Evolutionary conservation across 768 basidiomycete genomes (phyloP), one percentile per base, ranked within the genome.

Genomic region (Cyathus striatus): DNA sequence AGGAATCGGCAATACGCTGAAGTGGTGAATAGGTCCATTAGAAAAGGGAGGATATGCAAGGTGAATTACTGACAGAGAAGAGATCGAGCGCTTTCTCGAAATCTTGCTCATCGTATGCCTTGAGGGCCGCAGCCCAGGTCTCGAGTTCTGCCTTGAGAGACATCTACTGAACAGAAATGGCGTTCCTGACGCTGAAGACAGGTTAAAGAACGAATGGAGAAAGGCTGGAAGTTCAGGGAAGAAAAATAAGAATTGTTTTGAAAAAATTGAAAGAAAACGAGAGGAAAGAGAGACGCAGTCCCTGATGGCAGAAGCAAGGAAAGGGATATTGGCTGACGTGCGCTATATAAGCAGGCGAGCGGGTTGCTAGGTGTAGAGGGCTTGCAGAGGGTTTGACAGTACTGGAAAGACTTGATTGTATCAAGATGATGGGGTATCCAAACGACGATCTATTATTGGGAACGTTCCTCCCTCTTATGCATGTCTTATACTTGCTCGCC

Each of bases 101-200:
- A 58, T 94, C 83, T 54, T 87, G 75, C 5, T 79, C 79, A 50
- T 95, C 92, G 64, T 94, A 96, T 3, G 91, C 86, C 54, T 81
- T 76, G 59, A 97, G 79, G 45, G 94, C 94, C 27, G 86, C 72
- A 12, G 82, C 80, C 91, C 92, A 95, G 2, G 75, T 82, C 60
- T 93, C 87, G 33, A 97, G 78, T 72, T 83, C 81, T 47, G 74
- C 79, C 65, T 81, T 83, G 59, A 83, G 72, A 46, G 81, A 81
- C 77, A 79, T 76, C n/a, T n/a, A n/a, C n/a, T n/a, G n/a, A 51
- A 40, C 54, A 44, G 62, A 51, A 37, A 20, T n/a, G 35, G 61
- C 66, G 65, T 66, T 59, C 66, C 68, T 41, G 66, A 65, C 66
- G 65, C 64, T 51, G 46, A 48, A 39, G 25, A 45, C 43, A 51